Base-by-base conservation (phyloP, 2,329 filamentous ascomycete genomes). In the Didymella glomerata region DNA sequence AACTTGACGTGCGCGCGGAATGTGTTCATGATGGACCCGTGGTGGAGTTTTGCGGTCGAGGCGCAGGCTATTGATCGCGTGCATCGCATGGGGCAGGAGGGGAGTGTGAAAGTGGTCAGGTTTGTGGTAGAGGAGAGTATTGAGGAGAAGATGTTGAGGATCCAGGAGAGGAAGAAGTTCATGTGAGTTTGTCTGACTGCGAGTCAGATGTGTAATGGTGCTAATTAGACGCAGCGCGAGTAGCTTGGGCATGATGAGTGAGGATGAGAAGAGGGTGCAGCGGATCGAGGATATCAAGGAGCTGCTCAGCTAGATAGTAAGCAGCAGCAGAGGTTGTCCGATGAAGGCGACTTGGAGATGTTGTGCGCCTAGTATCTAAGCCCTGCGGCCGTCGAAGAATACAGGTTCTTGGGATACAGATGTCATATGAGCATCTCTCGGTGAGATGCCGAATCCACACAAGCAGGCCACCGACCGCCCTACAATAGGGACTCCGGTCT, bases 11-110 rank as follows among this genome's bases (percentile, higher is more conserved):
- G 88, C 66, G 95, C 95, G 6, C 92, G 89, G 64, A 84, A 91
- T 53, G 96, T 99, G 5, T 99, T 90, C 80, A 96, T 99, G 91
- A 98, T 99, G 95, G 95, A 99, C 77, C 95, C 95, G 0, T 99
- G 95, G 95, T 99, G 95, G 95, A 96, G 91, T 73, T 99, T 94
- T 77, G 93, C 95, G 0, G 89, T 98, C 13, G 95, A 99, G 78
- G 92, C 93, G 5, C 95, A 99, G 78, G 95, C 95, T 9, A 98
- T 99, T 71, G 95, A 99, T 80, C 91, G 95, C 1, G 93, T 99
- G 32, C 95, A 99, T 80, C 88, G 95, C 9, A 97, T 99, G 91
- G 95, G 95, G 0, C 95, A 99, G 77, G 88, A 90, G 48, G 85
- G 88, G 16, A 91, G 94, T 70, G 95, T 99, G 2, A 86, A 88